These are phyloP conservation scores for Solanum gracilifrons DNA, from an alignment of 257 asterid genomes.

Conservation along the genomic window DNA sequence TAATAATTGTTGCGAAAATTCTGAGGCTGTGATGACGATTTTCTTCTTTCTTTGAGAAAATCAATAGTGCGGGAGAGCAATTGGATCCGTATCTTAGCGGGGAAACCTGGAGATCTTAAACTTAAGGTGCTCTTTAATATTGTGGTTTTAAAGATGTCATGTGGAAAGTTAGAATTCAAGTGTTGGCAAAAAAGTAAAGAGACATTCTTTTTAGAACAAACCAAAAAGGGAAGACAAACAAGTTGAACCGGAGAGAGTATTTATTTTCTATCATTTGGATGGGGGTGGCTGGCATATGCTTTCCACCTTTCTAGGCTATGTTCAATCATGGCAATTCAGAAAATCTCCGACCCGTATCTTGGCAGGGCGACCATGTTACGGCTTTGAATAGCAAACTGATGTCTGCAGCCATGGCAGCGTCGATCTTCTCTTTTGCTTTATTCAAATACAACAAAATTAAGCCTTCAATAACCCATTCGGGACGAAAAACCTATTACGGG, in stretches of 20 bases:
- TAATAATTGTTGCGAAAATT: neutral
- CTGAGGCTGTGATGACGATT: neutral
- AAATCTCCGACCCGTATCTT: neutral
- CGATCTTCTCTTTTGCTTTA: neutral
- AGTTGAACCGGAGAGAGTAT: neutral
- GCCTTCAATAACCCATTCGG: neutral
- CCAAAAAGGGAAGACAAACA: neutral
- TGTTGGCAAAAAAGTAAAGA: neutral
- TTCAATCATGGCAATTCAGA: neutral
- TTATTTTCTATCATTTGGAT: neutral
- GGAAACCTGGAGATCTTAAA: constrained; percentile 5
- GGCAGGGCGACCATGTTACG: neutral
- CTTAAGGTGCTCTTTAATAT: neutral
- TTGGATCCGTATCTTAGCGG: constrained; percentile 28
- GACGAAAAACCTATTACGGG: neutral
- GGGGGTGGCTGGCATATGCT: neutral
- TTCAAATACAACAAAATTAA: neutral
- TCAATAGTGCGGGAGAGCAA: neutral
- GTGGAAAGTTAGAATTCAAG: neutral
- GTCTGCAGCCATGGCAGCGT: neutral
- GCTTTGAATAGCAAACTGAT: neutral
- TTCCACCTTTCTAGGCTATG: neutral
- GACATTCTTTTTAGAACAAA: neutral
- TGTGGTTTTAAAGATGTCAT: neutral
- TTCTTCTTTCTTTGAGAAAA: neutral